phyloP scores from a whole-genome alignment of 257 asterid genomes.

The Capsicum chinense region DNA sequence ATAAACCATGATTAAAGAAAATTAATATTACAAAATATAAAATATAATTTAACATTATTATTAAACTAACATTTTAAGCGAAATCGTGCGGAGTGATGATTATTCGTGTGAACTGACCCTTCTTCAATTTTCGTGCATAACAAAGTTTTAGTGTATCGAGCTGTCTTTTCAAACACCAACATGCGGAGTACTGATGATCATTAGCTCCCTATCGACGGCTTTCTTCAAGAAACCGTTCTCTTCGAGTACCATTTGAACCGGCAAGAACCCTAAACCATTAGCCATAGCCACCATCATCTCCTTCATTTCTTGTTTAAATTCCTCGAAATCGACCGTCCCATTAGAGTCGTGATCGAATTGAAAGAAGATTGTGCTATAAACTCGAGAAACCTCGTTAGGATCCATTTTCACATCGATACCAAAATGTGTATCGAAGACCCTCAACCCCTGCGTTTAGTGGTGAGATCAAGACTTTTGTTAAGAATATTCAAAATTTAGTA shows the following conservation, averaged over 20 bases:
- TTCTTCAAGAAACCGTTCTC: conserved; percentile 10
- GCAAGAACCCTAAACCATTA: conserved; percentile 14
- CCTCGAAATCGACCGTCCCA: neutral
- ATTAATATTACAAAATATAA: neutral
- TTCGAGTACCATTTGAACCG: neutral
- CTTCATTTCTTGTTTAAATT: conserved; percentile 15
- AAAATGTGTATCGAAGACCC: neutral
- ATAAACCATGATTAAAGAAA: neutral
- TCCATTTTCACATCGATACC: neutral
- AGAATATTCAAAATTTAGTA: neutral
- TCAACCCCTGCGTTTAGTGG: neutral
- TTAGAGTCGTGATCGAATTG: neutral
- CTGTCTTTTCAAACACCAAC: no score
- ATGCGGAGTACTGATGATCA: no score
- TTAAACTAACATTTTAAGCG: neutral
- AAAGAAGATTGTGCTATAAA: neutral
- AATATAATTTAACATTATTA: neutral
- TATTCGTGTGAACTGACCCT: no score
- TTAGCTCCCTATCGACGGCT: conserved; percentile 4
- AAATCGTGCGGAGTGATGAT: neutral
- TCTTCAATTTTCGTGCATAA: no score
- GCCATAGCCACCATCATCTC: conserved; percentile 12
- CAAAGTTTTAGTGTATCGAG: no score
- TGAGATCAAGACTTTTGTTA: neutral
- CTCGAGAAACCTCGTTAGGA: neutral